Percentiles rank a stretch among this genome's conserved stretches.
These are phyloP conservation scores for Salix suchowensis DNA, from an alignment of 345 rosid species.

Conservation along the genomic window DNA sequence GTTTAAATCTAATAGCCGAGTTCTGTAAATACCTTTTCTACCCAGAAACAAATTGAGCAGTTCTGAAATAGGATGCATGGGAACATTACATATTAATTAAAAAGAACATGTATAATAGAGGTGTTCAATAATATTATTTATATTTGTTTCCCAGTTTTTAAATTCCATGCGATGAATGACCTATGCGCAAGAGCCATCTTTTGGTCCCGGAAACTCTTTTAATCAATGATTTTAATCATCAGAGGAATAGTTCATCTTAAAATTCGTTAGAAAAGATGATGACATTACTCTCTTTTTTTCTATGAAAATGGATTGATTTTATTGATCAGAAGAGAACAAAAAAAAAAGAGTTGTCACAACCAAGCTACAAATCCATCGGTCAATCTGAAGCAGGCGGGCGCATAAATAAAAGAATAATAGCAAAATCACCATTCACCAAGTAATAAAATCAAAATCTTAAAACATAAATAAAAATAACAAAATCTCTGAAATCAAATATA, in stretches of 20 bases:
- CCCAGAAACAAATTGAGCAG: background rate
- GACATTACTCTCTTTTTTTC: background rate
- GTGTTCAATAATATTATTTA: background rate
- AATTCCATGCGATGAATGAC: too few species aligned
- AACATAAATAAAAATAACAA: too few species aligned
- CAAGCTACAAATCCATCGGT: background rate
- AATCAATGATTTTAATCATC: too few species aligned
- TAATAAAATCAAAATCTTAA: too few species aligned
- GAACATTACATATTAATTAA: background rate
- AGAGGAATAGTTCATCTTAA: background rate
- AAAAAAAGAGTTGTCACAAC: background rate
- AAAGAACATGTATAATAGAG: background rate
- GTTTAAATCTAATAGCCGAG: background rate
- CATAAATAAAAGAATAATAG: too few species aligned
- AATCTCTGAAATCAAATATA: too few species aligned
- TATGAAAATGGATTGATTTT: too few species aligned
- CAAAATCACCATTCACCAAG: too few species aligned
- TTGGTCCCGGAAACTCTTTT: background rate
- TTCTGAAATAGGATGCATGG: background rate
- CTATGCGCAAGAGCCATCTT: background rate
- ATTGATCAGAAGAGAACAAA: too few species aligned
- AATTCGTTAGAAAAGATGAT: background rate
- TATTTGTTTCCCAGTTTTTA: background rate
- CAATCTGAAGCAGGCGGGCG: too few species aligned
- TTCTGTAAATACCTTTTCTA: background rate